Evolutionary conservation across 257 asterid genomes (phyloP), one percentile per base, ranked within the genome.

Genomic region (Rehmannia glutinosa): DNA sequence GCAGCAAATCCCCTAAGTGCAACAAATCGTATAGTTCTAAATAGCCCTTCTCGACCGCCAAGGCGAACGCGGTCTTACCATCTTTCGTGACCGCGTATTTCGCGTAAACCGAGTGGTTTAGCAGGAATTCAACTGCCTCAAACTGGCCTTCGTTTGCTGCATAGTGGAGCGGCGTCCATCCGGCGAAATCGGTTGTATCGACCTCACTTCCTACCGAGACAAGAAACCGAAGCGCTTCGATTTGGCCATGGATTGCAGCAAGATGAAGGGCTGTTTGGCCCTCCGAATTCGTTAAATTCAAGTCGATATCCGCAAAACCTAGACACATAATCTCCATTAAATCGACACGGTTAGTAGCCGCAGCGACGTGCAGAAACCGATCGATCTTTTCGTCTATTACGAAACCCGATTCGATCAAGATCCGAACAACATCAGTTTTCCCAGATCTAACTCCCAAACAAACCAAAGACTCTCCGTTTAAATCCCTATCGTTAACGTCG

Each of bases 121-220:
- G 41, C 30, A 91, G 51, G 70, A 54, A n/a, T 8, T 67, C 75
- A 0, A 74, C 93, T 0, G 79, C 81, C 49, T 78, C 86, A 0
- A 27, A 35, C 24, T 75, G 80, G 11, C 95, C 96, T 30, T 64
- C 70, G 0, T 8, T 12, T 1, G 91, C 80, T 0, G 96, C 91
- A 12, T 66, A 77, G 51, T 91, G 96, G 36, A 91, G 86, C 0
- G 97, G 86, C 3, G 90, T 70, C 77, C 83, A 82, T 11, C 87
- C 85, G 0, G 77, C 58, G 1, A 6, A 0, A 20, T 91, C 96
- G 0, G 67, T 20, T 0, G 47, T 8, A 8, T 88, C 87, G 1
- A 68, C 66, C 33, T 83, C 82, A 8, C 80, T 64, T 0, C 95
- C 93, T 2, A 71, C 57, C 0, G 90, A 80, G 1, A 80, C 60